phyloP scores from a whole-genome alignment of 2,329 filamentous ascomycete genomes.

The Fusarium bactridioides region DNA sequence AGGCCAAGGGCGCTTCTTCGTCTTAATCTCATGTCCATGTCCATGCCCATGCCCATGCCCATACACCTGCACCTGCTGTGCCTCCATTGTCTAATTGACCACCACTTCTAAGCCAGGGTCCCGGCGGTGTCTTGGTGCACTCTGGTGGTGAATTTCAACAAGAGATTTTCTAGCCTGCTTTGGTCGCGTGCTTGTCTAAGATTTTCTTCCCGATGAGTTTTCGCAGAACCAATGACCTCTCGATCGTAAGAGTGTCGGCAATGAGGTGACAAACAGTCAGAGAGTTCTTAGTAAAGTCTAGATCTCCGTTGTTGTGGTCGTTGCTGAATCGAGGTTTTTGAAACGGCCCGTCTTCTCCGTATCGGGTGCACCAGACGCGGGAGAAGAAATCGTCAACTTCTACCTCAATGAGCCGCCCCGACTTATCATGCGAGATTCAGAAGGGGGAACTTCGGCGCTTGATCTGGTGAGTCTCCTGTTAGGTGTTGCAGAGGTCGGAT shows the following conservation, averaged over 20 bases:
- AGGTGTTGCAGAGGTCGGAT: constrained; percentile 5
- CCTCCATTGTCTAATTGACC: constrained; percentile 18
- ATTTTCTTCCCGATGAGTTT: not conserved
- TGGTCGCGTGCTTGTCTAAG: constrained; percentile 18
- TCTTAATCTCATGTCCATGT: constrained; percentile 9
- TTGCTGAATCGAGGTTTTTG: constrained; percentile 4
- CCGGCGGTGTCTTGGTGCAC: not conserved
- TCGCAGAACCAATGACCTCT: not conserved
- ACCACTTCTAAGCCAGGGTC: constrained; percentile 10
- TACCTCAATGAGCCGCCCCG: not conserved
- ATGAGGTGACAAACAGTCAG: constrained; percentile 4
- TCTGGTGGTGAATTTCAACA: not conserved
- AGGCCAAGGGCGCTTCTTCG: constrained; percentile 20
- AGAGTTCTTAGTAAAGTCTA: constrained; percentile 1
- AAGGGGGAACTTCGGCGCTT: constrained; percentile 7
- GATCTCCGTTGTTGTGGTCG: constrained; percentile 2
- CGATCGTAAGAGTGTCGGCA: not conserved
- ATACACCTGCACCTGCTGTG: constrained; percentile 13
- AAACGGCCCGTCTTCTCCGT: constrained; percentile 33
- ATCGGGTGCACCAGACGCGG: constrained; percentile 3
- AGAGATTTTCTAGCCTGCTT: not conserved
- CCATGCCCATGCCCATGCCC: constrained; percentile 4
- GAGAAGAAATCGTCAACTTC: constrained; percentile 10
- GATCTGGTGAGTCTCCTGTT: constrained; percentile 14
- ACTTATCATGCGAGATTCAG: constrained; percentile 8